Evolutionary conservation across 768 basidiomycete genomes (phyloP).

Genomic region (Tricholoma sp.): DNA sequence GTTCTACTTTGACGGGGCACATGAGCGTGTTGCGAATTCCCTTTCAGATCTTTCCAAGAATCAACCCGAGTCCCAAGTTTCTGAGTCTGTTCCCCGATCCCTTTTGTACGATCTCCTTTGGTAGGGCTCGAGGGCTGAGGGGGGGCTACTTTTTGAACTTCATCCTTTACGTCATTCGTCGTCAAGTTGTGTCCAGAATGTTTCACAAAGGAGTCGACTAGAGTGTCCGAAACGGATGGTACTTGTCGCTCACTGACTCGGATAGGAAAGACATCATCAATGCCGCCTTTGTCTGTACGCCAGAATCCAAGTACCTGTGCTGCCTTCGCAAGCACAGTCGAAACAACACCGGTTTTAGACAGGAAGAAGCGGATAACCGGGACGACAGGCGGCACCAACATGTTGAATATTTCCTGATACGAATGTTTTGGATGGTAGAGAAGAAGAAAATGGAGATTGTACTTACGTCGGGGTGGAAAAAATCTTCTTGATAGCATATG

Average conservation of each 20-base stretch:
- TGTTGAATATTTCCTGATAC: constrained; percentile 19
- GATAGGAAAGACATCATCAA: not conserved
- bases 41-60: not conserved
- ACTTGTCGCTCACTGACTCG: not conserved
- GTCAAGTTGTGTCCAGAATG: not conserved
- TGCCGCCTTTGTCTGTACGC: constrained; percentile 9
- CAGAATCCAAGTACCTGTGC: constrained; percentile 26
- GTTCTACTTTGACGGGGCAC: not conserved
- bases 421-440: not conserved
- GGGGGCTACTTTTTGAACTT: not conserved
- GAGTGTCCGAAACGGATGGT: not conserved
- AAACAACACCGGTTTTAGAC: constrained; percentile 11
- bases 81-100: not conserved
- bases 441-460: not conserved
- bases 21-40: not conserved
- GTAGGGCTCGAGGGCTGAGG: not conserved
- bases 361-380: constrained; percentile 15
- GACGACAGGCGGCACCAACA: constrained; percentile 17
- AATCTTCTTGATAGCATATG: constrained; percentile 53
- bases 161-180: not conserved
- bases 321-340: constrained; percentile 19
- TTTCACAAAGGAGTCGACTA: not conserved
- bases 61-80: not conserved
- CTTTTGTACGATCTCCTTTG: not conserved
- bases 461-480: constrained; percentile 26